Base-by-base conservation (phyloP, 371 early-diverging fungal genomes). In the Mucor saturninus region DNA sequence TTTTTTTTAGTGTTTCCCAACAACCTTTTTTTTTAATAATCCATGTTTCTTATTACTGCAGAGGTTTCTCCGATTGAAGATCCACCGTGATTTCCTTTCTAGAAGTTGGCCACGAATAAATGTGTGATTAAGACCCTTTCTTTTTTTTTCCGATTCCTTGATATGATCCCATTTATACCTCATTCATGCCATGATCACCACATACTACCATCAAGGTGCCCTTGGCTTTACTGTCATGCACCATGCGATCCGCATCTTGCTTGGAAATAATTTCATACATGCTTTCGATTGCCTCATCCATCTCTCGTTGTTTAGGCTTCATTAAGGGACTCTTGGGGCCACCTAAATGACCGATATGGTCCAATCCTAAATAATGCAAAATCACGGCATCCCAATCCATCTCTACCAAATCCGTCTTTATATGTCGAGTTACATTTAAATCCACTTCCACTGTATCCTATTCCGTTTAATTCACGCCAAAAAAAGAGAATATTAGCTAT, bases 101-200 rank as follows among this genome's bases (percentile, higher is more conserved):
- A 21, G 21, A 21, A 21, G 21, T 21, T 21, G 21, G 21, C 21
- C 21, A 1, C 21, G 15, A 43, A 43, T 6, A 30, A 40, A 40
- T 10, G 32, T 3, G 5, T 46, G 7, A 26, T 26, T n/a, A 45
- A 30, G 21, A 21, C 21, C 21, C 21, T 21, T 21, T 21, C 21
- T 21, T 21, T 21, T 21, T 21, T 21, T 21, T 21, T 21, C 21
- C 21, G 21, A 21, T 21, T 21, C 21, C 21, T 21, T 21, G 21
- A 21, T 21, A 21, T 21, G 21, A 21, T 21, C 21, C 21, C 21
- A 21, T 21, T 21, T 9, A 14, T 53, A 95, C 89, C 65, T 93
- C 88, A 71, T 97, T 98, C 95, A 99, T 98, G 1, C 99, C 99
- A 75, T 99, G 99, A 79, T 99, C 99, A 38, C 99, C 98, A 57